Conservation (phyloP, 108 stramenopile genomes). For the Skeletonema costatum region DNA sequence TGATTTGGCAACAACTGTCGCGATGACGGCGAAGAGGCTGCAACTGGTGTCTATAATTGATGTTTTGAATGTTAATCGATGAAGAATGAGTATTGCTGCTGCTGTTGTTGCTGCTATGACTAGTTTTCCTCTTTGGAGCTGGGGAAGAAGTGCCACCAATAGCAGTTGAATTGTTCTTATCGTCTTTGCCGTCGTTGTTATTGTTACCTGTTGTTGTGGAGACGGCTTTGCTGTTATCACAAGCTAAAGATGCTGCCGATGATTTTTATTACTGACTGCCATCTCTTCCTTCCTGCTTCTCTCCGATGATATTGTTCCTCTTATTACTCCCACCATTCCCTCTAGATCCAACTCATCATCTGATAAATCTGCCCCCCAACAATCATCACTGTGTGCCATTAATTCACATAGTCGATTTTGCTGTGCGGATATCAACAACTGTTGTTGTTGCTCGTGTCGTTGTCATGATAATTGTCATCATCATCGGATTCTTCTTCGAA, state of each 20-base stretch:
- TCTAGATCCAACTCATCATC: conserved; percentile 13
- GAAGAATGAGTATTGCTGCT: not conserved
- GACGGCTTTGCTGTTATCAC: too few relatives aligned
- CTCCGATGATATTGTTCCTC: too few relatives aligned
- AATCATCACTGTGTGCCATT: conserved; percentile 26
- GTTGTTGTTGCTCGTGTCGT: not conserved
- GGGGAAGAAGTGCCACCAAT: not conserved
- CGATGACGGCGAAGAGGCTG: not conserved
- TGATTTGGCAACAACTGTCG: not conserved
- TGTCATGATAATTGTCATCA: not conserved
- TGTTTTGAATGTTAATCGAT: not conserved
- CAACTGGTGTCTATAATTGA: not conserved
- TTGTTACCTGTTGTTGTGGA: too few relatives aligned
- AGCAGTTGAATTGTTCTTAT: too few relatives aligned
- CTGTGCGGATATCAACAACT: not conserved
- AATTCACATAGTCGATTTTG: conserved; percentile 18
- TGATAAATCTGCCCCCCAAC: conserved; percentile 36
- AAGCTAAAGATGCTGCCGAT: too few relatives aligned
- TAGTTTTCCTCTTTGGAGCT: not conserved
- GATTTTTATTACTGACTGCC: too few relatives aligned
- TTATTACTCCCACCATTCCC: conserved; percentile 1
- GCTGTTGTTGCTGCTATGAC: not conserved
- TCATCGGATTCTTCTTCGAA: not conserved
- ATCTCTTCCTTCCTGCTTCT: too few relatives aligned
- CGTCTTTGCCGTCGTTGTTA: too few relatives aligned